These are phyloP conservation scores for Trypanosoma grayi DNA, from an alignment of 208 protist species.

Conservation along the genomic window DNA sequence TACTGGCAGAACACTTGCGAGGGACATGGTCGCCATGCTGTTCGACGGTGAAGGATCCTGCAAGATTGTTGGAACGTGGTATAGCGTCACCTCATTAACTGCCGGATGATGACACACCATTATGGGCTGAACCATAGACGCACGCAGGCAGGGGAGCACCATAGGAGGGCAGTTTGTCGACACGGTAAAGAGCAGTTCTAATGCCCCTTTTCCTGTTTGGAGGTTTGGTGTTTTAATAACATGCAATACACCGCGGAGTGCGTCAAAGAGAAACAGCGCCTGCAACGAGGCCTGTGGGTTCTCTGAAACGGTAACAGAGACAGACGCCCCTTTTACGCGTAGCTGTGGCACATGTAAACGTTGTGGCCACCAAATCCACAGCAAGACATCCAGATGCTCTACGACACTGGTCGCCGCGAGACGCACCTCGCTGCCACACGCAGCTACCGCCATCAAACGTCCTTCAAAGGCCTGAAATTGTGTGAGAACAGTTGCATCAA, in stretches of 20 bases:
- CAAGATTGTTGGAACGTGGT: conserved; percentile 38
- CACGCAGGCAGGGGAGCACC: conserved; percentile 56
- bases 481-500: conserved; percentile 21
- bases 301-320: conserved; percentile 53
- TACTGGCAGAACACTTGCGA: conserved; percentile 10
- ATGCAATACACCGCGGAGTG: conserved; percentile 25
- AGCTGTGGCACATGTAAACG: conserved; percentile 44
- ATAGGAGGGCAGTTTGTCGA: conserved; percentile 40
- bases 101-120: conserved; percentile 64
- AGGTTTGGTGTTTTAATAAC: conserved; percentile 60
- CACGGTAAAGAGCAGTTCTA: conserved; percentile 55
- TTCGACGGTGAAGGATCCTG: conserved; percentile 13
- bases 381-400: conserved; percentile 35
- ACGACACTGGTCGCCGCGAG: conserved; percentile 20
- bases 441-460: conserved; percentile 17
- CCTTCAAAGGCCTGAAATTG: conserved; percentile 26
- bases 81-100: conserved; percentile 53
- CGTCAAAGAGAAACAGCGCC: conserved; percentile 67
- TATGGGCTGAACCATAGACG: conserved; percentile 46
- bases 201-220: conserved; percentile 25
- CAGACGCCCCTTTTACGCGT: conserved; percentile 32
- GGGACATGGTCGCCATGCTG: conserved; percentile 18
- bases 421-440: conserved; percentile 17
- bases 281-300: conserved; percentile 24
- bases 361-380: conserved; percentile 75